A percentile compares a stretch with the other conserved stretches of the same genome.
phyloP scores from a whole-genome alignment of 257 asterid species.

The Solanum infundibuliforme region DNA sequence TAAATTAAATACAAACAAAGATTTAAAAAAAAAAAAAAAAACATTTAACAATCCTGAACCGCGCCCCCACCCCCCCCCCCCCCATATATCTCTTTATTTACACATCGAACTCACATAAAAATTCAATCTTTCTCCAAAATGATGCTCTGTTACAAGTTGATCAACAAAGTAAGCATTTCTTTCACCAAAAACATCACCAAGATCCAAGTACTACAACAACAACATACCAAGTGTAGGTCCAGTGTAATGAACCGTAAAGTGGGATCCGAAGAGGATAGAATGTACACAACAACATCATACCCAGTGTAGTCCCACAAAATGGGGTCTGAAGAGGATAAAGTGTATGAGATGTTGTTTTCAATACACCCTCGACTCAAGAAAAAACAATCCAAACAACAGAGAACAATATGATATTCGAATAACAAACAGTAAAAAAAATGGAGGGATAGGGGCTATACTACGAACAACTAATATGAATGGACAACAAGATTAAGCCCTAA shows the following conservation, averaged over 20 bases:
- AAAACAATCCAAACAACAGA: too few species aligned
- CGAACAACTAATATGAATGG: background rate
- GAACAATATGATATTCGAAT: background rate
- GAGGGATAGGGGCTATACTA: background rate
- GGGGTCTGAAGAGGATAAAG: too few species aligned
- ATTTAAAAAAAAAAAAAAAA: background rate
- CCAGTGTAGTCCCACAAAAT: background rate
- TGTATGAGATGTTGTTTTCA: too few species aligned
- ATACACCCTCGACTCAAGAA: background rate
- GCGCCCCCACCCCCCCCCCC: background rate
- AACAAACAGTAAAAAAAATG: background rate
- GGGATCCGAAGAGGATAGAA: accelerated
- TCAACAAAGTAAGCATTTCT: background rate
- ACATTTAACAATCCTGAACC: too few species aligned
- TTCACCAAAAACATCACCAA: background rate
- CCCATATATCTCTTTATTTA: background rate
- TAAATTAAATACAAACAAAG: too few species aligned
- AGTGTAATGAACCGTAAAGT: too few species aligned
- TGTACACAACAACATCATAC: too few species aligned
- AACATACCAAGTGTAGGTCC: too few species aligned
- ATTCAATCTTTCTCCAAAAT: background rate
- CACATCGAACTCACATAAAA: background rate
- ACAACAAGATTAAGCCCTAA: background rate
- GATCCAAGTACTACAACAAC: background rate
- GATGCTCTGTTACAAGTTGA: too few species aligned